Base-by-base conservation (phyloP, 495 filamentous ascomycete genomes). In the Aspergillus egyptiacus region DNA sequence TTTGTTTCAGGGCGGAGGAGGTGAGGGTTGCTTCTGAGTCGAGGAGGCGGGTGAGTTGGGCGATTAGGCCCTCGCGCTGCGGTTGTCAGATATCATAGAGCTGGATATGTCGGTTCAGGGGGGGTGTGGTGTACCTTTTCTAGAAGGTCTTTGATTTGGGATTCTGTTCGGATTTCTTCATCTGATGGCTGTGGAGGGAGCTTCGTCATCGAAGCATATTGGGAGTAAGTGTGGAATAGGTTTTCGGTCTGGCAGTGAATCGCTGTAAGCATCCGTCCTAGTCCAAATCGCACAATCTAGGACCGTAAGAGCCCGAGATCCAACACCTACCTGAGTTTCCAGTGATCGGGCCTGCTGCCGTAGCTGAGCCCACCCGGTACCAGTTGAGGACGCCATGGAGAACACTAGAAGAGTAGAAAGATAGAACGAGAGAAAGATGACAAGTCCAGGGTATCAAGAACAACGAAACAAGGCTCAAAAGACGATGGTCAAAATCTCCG, bases 221-320 rank as follows among this genome's bases (percentile, higher is more conserved):
- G 89, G 7, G 94, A 90, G 67, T 95, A 98, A 36, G 84, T 95
- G 65, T 96, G 89, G 65, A 98, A 95, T 42, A 93, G 82, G 49
- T 77, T 80, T 65, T 96, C 90, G 31, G 94, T 96, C 93, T 98
- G 10, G 35, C 11, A 2, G 20, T 30, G 19, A 5, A n/a, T n/a
- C 17, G 5, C 9, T 10, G 27, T 28, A 17, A 46, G 45, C 14
- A 18, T 37, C 13, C n/a, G n/a, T n/a, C n/a, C n/a, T n/a, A n/a
- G n/a, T n/a, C n/a, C n/a, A n/a, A n/a, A n/a, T n/a, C n/a, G n/a
- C n/a, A n/a, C n/a, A n/a, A n/a, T n/a, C n/a, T n/a, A n/a, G n/a
- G n/a, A n/a, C n/a, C n/a, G n/a, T n/a, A n/a, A n/a, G n/a, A n/a
- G n/a, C 11, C 17, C 6, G 6, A 15, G 5, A 10, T 14, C 19